A percentile compares a stretch with the other conserved stretches of the same genome.
phyloP scores from a whole-genome alignment of 2,329 filamentous ascomycete species.

The Neonectria ditissima region DNA sequence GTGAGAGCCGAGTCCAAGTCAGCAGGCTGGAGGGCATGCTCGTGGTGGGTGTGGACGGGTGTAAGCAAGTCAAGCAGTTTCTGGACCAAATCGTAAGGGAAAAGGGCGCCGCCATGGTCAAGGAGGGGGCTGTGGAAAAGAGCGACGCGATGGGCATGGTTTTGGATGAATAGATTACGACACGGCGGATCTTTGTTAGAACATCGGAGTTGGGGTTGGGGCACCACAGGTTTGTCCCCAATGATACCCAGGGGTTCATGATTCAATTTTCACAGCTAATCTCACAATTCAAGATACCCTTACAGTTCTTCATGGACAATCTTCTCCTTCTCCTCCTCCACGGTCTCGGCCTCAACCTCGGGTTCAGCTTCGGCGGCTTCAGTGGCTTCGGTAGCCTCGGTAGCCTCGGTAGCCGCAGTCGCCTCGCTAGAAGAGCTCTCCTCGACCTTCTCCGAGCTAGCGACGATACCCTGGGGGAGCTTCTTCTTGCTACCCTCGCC shows the following conservation, averaged over 20 bases:
- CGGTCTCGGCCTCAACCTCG: constrained; percentile 38
- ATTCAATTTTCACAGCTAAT: constrained; percentile 33
- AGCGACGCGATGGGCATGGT: constrained; percentile 64
- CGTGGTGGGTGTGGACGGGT: constrained; percentile 91
- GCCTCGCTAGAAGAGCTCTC: constrained; percentile 28
- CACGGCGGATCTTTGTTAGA: constrained; percentile 26
- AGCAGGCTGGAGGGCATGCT: constrained; percentile 90
- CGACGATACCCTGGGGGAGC: constrained; percentile 72
- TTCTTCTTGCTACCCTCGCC: constrained; percentile 86
- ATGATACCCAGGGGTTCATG: background rate
- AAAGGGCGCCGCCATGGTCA: constrained; percentile 74
- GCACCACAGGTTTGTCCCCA: constrained; percentile 22
- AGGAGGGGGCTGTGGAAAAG: constrained; percentile 64
- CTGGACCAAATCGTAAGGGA: constrained; percentile 83
- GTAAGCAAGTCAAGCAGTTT: constrained; percentile 84
- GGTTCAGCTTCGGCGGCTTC: constrained; percentile 29
- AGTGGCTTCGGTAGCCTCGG: constrained; percentile 33
- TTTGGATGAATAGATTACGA: constrained; percentile 54
- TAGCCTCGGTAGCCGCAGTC: constrained; percentile 40
- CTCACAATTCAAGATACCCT: constrained; percentile 27
- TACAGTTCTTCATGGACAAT: constrained; percentile 64
- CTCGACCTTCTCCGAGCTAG: constrained; percentile 46
- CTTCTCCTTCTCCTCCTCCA: constrained; percentile 40
- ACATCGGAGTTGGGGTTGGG: constrained; percentile 37
- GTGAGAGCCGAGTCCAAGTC: constrained; percentile 90